These are phyloP conservation scores for Solanum neorickii DNA, from an alignment of 257 asterid genomes.

Conservation along the genomic window DNA sequence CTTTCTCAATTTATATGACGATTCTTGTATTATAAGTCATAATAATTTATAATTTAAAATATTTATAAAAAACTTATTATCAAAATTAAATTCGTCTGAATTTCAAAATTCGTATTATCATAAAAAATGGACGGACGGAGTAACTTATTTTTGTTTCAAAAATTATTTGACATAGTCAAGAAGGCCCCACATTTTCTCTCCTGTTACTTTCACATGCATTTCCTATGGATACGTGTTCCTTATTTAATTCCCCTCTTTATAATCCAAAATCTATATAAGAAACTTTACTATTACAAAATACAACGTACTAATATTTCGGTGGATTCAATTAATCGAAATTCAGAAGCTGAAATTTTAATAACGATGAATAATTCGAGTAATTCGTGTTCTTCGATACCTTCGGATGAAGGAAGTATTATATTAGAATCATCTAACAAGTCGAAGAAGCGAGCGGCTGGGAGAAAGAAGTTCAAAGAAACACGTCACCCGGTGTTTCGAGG, in stretches of 20 bases:
- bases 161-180: background rate
- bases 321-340: background rate
- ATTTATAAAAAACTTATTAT: too few species aligned
- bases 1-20: too few species aligned
- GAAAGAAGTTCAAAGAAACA: slow-evolving; percentile 21
- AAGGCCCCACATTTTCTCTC: background rate
- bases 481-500: slow-evolving; percentile 27
- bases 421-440: slow-evolving; percentile 11
- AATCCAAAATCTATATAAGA: background rate
- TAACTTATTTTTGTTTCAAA: too few species aligned
- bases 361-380: background rate
- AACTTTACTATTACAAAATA: background rate
- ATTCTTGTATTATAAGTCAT: too few species aligned
- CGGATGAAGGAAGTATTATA: slow-evolving; percentile 1
- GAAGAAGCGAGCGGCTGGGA: slow-evolving; percentile 8
- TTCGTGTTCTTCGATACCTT: background rate
- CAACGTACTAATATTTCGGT: background rate
- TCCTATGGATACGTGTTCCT: background rate
- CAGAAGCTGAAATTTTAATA: background rate
- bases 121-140: too few species aligned
- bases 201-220: background rate
- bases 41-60: too few species aligned
- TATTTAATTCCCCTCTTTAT: too few species aligned
- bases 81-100: too few species aligned
- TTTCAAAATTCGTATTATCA: accelerated